phyloP scores from a whole-genome alignment of 352 stramenopile species.

The Phytophthora europaea region DNA sequence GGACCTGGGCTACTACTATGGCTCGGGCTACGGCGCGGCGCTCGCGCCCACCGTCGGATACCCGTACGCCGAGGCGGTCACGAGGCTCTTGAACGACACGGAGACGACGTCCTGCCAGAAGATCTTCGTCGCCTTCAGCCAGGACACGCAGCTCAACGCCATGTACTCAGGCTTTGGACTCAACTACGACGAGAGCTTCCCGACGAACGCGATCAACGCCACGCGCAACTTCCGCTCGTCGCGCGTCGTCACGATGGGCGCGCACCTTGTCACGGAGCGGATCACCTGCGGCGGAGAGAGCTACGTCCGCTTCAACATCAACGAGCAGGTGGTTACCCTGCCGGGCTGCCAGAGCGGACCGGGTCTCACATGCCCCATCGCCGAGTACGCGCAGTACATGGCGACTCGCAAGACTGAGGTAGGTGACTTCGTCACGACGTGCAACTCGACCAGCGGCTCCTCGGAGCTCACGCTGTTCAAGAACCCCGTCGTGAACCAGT shows the following conservation, averaged over 20 bases:
- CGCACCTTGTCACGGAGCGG: slow-evolving; percentile 56
- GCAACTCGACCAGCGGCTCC: slow-evolving; percentile 42
- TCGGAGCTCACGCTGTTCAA: slow-evolving; percentile 59
- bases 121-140: slow-evolving; percentile 62
- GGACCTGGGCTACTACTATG: slow-evolving; percentile 68
- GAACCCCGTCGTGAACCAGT: slow-evolving; percentile 56
- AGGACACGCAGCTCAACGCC: slow-evolving; percentile 65
- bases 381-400: slow-evolving; percentile 55
- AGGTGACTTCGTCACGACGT: slow-evolving; percentile 58
- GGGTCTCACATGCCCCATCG: slow-evolving; percentile 56
- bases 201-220: slow-evolving; percentile 42
- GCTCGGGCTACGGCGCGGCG: slow-evolving; percentile 55
- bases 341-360: slow-evolving; percentile 53
- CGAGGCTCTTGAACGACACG: slow-evolving; percentile 48
- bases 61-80: slow-evolving; percentile 55
- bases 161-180: slow-evolving; percentile 59
- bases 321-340: slow-evolving; percentile 60
- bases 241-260: slow-evolving; percentile 52
- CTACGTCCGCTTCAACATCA: slow-evolving; percentile 63
- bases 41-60: slow-evolving; percentile 54
- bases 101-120: slow-evolving; percentile 62
- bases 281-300: slow-evolving; percentile 49
- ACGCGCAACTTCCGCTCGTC: slow-evolving; percentile 58
- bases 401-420: slow-evolving; percentile 41
- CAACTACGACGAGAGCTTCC: slow-evolving; percentile 54